Base-by-base conservation (phyloP, 495 filamentous ascomycete species). In the Penicillium pulvis region DNA sequence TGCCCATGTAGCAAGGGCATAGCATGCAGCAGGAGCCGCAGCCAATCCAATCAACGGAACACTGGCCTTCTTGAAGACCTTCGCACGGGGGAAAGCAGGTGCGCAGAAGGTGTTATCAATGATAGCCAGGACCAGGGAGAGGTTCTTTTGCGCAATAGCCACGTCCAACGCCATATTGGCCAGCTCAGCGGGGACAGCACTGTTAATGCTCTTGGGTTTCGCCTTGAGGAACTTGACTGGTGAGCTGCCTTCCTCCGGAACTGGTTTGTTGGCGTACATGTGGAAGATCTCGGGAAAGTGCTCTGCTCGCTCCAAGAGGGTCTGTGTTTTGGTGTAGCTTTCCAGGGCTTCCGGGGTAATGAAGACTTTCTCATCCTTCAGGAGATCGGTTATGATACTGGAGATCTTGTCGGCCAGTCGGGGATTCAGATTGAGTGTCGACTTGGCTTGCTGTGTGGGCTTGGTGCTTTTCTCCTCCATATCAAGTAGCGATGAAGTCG, bases 211-310 rank as follows among this genome's bases (percentile, higher is more conserved):
- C 59, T 84, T 84, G 5, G 93, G 89, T 20, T 88, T 88, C 23
- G 85, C 82, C 44, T 80, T 69, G 50, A 67, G 75, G 70, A 85
- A 93, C 65, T 74, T 75, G 36, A 89, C 74, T 2, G 84, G 80
- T 4, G 77, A 81, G 42, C 81, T 79, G 23, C 77, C 74, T 64
- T 86, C 78, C 53, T 82, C 75, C 10, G 91, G 91, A 49, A 87
- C 74, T 16, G 90, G 90, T 71, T 98, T 98, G 66, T 81, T 81
- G 52, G 91, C 92, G 64, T 91, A 98, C 35, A 98, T 83, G 44
- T 83, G 69, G 76, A 98, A 89, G 47, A 90, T 84, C 45, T 87
- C 81, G 3, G 94, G 91, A 68, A 97, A 82, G 33, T 85, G 84
- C 56, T 90, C 78, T 12, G 91, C 86, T 47, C 79, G 85, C 52